These are phyloP conservation scores for Lignosus rhinocerotis DNA, from an alignment of 1,284 basidiomycete species.

Conservation along the genomic window DNA sequence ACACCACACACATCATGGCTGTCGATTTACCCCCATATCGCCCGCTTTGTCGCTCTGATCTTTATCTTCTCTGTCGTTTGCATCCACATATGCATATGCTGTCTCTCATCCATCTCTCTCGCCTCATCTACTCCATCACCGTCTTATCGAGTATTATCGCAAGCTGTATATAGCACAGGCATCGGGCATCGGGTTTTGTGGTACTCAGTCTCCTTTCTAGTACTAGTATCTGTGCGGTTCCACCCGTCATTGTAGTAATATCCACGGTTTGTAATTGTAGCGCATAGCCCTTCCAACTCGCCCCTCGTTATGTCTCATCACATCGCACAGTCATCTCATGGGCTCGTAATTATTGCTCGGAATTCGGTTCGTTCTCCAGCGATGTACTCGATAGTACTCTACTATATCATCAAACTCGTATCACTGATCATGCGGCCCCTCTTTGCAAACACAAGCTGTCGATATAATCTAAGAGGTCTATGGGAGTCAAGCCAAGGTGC, in stretches of 20 bases:
- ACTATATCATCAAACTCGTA: neutral
- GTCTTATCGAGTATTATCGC: neutral
- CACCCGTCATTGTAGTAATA: conserved; percentile 1
- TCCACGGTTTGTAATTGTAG: neutral
- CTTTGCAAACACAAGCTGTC: neutral
- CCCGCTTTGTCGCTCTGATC: no score
- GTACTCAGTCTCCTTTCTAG: neutral
- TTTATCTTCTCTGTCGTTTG: neutral
- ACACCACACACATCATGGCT: no score
- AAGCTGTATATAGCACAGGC: neutral
- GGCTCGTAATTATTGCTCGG: neutral
- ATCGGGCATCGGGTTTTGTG: neutral
- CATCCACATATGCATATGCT: neutral
- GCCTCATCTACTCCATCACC: neutral
- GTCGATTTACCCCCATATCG: no score
- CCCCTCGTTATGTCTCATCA: neutral
- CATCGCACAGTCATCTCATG: no score
- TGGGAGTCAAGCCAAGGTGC: no score
- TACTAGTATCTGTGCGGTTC: neutral
- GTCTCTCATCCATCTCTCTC: neutral
- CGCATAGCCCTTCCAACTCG: neutral
- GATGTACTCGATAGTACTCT: neutral
- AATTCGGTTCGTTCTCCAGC: neutral
- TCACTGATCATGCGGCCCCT: neutral
- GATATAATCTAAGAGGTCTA: neutral